Conservation (phyloP, 805 yeast species). For the Metschnikowia picachoensis region DNA sequence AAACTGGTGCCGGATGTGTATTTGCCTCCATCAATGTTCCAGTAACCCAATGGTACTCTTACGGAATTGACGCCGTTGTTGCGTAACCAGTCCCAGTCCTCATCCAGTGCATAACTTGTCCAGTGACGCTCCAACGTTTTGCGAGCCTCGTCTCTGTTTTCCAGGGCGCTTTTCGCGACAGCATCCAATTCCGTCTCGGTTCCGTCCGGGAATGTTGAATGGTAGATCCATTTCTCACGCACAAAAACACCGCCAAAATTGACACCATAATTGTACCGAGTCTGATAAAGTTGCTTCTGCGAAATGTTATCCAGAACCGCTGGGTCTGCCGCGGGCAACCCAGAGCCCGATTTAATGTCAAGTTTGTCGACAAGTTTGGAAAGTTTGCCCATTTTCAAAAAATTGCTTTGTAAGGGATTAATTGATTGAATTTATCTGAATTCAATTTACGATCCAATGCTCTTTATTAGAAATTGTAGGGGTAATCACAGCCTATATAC, state of each 20-base stretch:
- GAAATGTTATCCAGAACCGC: conserved; percentile 38
- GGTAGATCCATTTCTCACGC: conserved; percentile 75
- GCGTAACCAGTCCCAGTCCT: conserved; percentile 77
- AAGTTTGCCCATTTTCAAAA: conserved; percentile 3
- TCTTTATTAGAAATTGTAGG: background rate
- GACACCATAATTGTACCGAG: conserved; percentile 72
- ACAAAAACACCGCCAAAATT: conserved; percentile 82
- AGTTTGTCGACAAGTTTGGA: conserved; percentile 20
- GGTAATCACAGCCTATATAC: background rate
- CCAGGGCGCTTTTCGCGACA: conserved; percentile 44
- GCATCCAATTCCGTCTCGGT: conserved; percentile 74
- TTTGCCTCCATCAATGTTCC: conserved; percentile 70
- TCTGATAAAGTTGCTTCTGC: conserved; percentile 49
- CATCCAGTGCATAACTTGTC: conserved; percentile 53
- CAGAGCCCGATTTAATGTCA: conserved; percentile 22
- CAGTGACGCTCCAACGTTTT: conserved; percentile 61
- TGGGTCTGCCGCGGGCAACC: conserved; percentile 23
- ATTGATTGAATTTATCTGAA: background rate
- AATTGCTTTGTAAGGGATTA: background rate
- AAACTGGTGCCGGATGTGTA: conserved; percentile 63
- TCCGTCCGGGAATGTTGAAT: conserved; percentile 53
- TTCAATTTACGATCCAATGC: background rate
- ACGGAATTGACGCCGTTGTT: conserved; percentile 70
- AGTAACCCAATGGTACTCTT: conserved; percentile 87
- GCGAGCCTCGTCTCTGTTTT: conserved; percentile 51